Evolutionary conservation across 331 rosid species (phyloP).

Genomic region (Prunus yedoensis): DNA sequence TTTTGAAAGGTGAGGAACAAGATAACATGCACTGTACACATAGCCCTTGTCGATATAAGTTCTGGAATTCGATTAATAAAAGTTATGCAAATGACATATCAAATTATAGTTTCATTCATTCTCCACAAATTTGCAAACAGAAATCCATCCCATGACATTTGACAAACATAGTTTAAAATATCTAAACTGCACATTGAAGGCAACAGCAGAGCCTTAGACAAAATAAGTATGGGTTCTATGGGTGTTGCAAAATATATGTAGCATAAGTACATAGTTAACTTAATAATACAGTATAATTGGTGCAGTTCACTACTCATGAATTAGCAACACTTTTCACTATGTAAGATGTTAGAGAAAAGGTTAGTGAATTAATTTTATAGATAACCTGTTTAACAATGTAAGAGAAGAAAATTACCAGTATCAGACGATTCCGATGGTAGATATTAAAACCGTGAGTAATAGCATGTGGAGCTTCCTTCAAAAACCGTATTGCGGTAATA

Average conservation of each 20-base stretch:
- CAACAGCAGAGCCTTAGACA: neutral
- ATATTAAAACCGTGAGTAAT: slow-evolving; percentile 69
- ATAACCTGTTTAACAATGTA: neutral
- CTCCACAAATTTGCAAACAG: neutral
- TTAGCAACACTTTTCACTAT: neutral
- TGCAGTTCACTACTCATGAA: neutral
- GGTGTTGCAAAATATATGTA: neutral
- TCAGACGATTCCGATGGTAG: slow-evolving; percentile 84
- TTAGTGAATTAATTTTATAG: neutral
- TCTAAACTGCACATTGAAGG: neutral
- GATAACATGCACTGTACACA: neutral
- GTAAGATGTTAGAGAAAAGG: neutral
- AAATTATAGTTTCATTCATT: neutral
- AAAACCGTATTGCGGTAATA: slow-evolving; percentile 74
- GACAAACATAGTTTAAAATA: neutral
- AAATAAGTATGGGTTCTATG: neutral
- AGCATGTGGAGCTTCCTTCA: slow-evolving; percentile 51
- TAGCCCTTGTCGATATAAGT: neutral
- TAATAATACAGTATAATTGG: neutral
- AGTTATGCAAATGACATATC: neutral
- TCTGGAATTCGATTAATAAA: neutral
- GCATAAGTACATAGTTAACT: neutral
- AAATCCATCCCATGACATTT: neutral
- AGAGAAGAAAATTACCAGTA: slow-evolving; percentile 38
- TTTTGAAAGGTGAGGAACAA: neutral